Evolutionary conservation across 768 basidiomycete species (phyloP).

Genomic region (Rhodotorula babjevae): DNA sequence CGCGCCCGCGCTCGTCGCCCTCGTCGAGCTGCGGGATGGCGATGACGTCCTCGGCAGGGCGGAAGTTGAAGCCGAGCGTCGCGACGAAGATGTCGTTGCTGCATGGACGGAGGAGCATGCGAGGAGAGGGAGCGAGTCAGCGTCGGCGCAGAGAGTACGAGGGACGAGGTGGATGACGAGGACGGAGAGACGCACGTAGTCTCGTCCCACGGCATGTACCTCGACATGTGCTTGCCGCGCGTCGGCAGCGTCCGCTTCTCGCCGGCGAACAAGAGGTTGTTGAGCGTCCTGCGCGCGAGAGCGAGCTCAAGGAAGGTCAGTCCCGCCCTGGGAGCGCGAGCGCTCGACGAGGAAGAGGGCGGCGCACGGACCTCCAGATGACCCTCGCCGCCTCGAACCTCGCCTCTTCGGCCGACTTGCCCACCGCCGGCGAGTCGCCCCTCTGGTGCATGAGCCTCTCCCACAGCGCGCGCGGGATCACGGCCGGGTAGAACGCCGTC

Average conservation of each 20-base stretch:
- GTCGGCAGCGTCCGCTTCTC: conserved; percentile 3
- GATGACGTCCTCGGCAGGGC: fast-evolving
- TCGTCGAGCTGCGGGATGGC: conserved; percentile 6
- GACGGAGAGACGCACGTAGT: conserved; percentile 2
- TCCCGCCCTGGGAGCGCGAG: not conserved
- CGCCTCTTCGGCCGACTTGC: not conserved
- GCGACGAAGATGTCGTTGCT: conserved; percentile 26
- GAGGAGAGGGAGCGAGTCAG: not conserved
- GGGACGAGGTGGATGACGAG: not conserved
- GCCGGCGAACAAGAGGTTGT: conserved; percentile 26
- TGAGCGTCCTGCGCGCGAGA: not conserved
- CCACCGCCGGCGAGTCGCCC: not conserved
- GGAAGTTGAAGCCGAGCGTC: conserved; percentile 32
- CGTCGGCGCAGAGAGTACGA: fast-evolving
- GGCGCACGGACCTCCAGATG: conserved; percentile 19
- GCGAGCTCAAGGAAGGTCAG: not conserved
- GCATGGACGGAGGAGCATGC: not conserved
- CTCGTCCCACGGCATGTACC: conserved; percentile 12
- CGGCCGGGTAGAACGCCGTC: not conserved
- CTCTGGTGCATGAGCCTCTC: not conserved
- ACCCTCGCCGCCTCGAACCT: not conserved
- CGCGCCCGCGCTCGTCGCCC: not conserved
- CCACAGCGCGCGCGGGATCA: not conserved
- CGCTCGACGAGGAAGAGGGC: not conserved
- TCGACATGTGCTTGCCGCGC: conserved; percentile 6